Percentiles rank a stretch among this genome's conserved stretches.
Conservation (phyloP, 257 asterid species). For the Linaria vulgaris region DNA sequence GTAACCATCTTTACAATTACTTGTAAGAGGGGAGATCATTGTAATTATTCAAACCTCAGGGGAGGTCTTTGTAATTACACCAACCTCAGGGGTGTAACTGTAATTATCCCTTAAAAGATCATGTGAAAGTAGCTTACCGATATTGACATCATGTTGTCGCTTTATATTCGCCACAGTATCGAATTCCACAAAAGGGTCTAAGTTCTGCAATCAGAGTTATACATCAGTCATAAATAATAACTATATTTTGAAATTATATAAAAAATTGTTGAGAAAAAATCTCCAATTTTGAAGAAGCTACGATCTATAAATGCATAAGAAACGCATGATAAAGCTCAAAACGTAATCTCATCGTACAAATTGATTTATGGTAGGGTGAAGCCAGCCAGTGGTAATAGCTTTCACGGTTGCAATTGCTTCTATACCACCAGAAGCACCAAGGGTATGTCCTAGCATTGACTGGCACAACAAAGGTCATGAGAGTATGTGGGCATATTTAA, state of each 20-base stretch:
- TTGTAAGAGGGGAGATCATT: too few species aligned
- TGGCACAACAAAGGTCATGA: neutral
- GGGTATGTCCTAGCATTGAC: slow-evolving; percentile 47
- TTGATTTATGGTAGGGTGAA: slow-evolving; percentile 50
- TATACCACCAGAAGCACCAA: slow-evolving; percentile 50
- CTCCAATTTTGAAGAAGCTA: neutral
- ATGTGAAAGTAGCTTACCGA: slow-evolving; percentile 45
- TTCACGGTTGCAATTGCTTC: slow-evolving; percentile 48
- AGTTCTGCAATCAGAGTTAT: slow-evolving; percentile 22
- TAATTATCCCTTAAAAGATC: too few species aligned
- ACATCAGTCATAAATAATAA: slow-evolving; percentile 5
- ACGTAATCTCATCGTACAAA: slow-evolving; percentile 26
- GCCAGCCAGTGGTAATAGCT: slow-evolving; percentile 47
- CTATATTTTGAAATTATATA: too few species aligned
- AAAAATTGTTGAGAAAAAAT: neutral
- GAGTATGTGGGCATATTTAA: neutral
- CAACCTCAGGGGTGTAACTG: too few species aligned
- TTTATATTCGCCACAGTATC: slow-evolving; percentile 72
- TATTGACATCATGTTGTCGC: slow-evolving; percentile 60
- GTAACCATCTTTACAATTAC: too few species aligned
- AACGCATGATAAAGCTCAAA: neutral
- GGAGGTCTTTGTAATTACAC: too few species aligned
- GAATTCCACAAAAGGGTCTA: slow-evolving; percentile 40
- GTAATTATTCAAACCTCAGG: too few species aligned
- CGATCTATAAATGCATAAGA: too few species aligned